Evolutionary conservation across 495 filamentous ascomycete genomes (phyloP), one percentile per base, ranked within the genome.

Genomic region (Aspergillus panamensis): DNA sequence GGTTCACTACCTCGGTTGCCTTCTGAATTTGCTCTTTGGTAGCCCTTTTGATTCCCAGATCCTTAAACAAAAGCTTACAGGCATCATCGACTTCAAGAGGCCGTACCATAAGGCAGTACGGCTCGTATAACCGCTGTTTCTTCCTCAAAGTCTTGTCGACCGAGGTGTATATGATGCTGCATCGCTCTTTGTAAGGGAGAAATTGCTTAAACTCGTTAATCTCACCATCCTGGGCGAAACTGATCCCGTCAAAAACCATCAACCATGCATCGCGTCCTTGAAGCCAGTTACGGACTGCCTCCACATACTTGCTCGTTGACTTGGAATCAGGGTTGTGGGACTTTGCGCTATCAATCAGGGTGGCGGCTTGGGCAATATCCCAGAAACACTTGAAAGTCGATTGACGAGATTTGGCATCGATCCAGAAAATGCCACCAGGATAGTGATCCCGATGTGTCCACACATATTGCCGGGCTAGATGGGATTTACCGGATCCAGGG

Each of bases 381-480:
- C 87, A 89, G 66, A 83, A 93, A 42, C 84, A 84, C 40, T 85
- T 83, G 51, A 81, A 83, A 17, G 85, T 73, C 30, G 88, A 83
- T 50, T 83, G 73, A 20, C 76, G 69, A 9, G 82, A 84, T 62
- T 87, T 88, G 9, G 88, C 85, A 53, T 85, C 80, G 31, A 93
- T 79, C 90, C 90, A 94, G 64, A 92, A 94, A 19, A 92, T 79
- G 6, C 90, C 90, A 2, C 88, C 90, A 0, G 80, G 81, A 61
- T 86, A 94, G 62, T 84, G 77, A 9, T 80, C 77, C 17, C 77
- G 80, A 55, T 89, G 82, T 21, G 77, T 73, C 53, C 88, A 90
- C 50, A 92, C 87, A 62, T 92, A 94, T 69, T 94, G 81, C 7
- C 90, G 79, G 33, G 88, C 88, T n/a, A 93, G 73, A 66, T 92